Evolutionary conservation across 768 basidiomycete species (phyloP), one percentile per base, ranked within the genome.

Genomic region (Suillus subalutaceus): DNA sequence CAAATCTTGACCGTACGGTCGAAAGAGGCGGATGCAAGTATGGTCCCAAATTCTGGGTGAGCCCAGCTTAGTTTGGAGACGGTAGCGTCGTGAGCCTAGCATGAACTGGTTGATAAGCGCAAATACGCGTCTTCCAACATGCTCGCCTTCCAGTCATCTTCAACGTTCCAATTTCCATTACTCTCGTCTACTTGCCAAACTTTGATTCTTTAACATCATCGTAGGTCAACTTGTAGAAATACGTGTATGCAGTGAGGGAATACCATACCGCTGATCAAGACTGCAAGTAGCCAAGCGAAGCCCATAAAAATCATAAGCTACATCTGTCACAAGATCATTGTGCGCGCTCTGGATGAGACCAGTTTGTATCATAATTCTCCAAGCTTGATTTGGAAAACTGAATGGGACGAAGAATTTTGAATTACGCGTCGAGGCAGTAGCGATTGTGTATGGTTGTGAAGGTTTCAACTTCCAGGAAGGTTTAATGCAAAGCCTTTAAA

Each of bases 81-180:
- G 0, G 96, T 88, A 18, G 95, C 95, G 72, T 97, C 94, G 75
- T 98, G 96, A n/a, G 96, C 97, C 93, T 97, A 71, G 62, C n/a
- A 44, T 62, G 58, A 66, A 63, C 43, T 57, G n/a, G 1, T 1
- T 35, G 38, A 59, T 59, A 59, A 59, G 58, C 38, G 26, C 68
- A 38, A 66, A 63, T 30, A 48, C 44, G 40, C 52, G 52, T 38
- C 20, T 23, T 43, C 40, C 44, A 13, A 48, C 44, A 35, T n/a
- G 23, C 43, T 55, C 63, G 91, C 94, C 83, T 95, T 96, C 96
- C 96, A 97, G 72, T 96, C 94, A 64, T 93, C 90, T 72, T 94
- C 90, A 2, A 88, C 83, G 43, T 78, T 85, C 94, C 95, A 96
- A 6, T 82, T 83, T 7, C 91, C 91, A 44, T 83, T 88, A 3